Evolutionary conservation across 1,284 basidiomycete genomes (phyloP), one percentile per base, ranked within the genome.

Genomic region (Ceratobasidium sp.): DNA sequence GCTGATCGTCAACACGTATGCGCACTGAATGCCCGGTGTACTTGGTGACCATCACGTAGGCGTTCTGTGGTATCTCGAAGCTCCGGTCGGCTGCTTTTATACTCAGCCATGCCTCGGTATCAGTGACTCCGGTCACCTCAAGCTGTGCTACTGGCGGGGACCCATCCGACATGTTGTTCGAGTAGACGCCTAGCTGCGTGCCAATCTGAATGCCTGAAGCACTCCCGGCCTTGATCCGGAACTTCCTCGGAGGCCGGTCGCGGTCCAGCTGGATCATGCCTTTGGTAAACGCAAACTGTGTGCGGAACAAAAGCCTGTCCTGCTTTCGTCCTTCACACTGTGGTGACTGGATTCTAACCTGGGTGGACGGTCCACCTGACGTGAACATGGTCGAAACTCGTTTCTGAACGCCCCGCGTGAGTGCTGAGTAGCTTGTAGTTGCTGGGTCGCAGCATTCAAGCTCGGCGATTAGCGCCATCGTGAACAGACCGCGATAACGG

Each of bases 291-390:
- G 60, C 63, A 46, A 67, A 67, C 53, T 77, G 51, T 3, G 53
- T 58, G 40, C 51, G 63, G 15, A 77, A 77, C 26, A 77, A 7
- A 3, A 77, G 42, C 46, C 73, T 20, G n/a, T 77, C 73, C 46
- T 77, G 63, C 33, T 67, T 77, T 18, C 9, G 39, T 20, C 73
- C 73, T 46, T 77, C 73, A 64, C 73, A 77, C 39, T 77, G 73
- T n/a, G 64, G 64, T 2, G 63, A 67, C 53, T 77, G 73, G 20
- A 26, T 23, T 18, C 7, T 9, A 26, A 73, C 26, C 4, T 9
- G 28, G 9, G 28, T 12, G 42, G 1, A 23, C 13, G 42, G 10
- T 39, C n/a, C 23, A 26, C n/a, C 28, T 26, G 15, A 23, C 23
- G 3, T 49, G 33, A 49, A 4, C 26, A 49, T 18, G 23, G n/a